Percentiles rank a stretch among this genome's conserved stretches.
Conservation (phyloP, 2,329 filamentous ascomycete genomes). For the Thielaviopsis cerberus region DNA sequence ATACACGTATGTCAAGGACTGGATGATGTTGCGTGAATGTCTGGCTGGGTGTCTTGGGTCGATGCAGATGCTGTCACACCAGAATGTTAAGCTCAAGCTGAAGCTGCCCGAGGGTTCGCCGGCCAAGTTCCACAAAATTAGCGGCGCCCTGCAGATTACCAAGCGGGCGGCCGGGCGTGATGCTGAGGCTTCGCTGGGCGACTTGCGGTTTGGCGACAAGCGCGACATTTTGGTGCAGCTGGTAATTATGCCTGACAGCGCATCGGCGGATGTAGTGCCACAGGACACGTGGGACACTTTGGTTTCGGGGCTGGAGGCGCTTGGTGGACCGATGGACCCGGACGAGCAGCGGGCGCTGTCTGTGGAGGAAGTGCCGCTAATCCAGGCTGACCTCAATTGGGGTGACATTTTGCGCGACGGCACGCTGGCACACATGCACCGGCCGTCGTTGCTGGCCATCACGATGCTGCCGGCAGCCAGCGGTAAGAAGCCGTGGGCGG, state of each 20-base stretch:
- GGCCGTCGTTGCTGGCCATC: constrained; percentile 81
- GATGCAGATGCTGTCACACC: constrained; percentile 87
- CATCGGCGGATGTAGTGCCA: constrained; percentile 64
- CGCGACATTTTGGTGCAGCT: constrained; percentile 82
- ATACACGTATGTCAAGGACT: constrained; percentile 97
- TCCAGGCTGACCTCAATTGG: constrained; percentile 86
- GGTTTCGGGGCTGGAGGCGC: constrained; percentile 80
- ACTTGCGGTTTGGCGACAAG: constrained; percentile 90
- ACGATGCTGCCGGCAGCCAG: constrained; percentile 68
- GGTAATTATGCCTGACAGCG: constrained; percentile 72
- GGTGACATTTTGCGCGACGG: constrained; percentile 86
- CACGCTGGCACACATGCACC: constrained; percentile 63
- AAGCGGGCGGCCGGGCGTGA: constrained; percentile 89
- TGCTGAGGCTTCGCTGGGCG: constrained; percentile 78
- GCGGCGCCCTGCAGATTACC: constrained; percentile 83
- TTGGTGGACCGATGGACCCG: constrained; percentile 70
- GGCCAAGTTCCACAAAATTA: constrained; percentile 97
- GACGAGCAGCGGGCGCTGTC: constrained; percentile 70
- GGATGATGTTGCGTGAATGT: constrained; percentile 99
- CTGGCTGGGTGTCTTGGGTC: constrained; percentile 81
- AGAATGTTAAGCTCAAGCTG: constrained; percentile 91
- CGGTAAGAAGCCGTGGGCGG: constrained; percentile 47
- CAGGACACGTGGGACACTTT: constrained; percentile 96
- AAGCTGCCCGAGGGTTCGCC: constrained; percentile 88
- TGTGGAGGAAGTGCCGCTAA: constrained; percentile 83